These are phyloP conservation scores for Pestalotiopsis sp. DNA, from an alignment of 2,329 filamentous ascomycete species.

Conservation along the genomic window DNA sequence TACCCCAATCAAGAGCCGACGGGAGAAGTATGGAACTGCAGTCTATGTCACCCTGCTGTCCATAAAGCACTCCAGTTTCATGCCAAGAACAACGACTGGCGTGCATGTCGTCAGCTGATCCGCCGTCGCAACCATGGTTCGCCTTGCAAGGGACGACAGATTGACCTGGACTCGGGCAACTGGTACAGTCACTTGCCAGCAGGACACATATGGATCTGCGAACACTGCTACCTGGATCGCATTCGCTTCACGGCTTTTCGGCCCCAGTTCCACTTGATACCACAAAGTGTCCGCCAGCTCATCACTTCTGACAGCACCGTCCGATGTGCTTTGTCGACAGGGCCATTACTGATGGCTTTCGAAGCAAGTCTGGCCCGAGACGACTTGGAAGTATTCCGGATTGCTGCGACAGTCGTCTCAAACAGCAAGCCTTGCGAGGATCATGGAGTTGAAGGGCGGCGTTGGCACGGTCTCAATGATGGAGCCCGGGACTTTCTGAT, in stretches of 20 bases:
- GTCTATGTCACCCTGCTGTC: background rate
- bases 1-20: background rate
- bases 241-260: background rate
- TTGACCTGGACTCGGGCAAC: background rate
- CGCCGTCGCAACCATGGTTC: background rate
- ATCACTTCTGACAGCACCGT: background rate
- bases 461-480: conserved; percentile 4
- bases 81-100: background rate
- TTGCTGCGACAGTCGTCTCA: background rate
- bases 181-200: background rate
- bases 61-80: background rate
- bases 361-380: background rate
- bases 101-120: background rate
- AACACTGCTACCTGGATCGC: conserved; percentile 9
- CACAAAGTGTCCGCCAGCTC: background rate
- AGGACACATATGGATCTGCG: conserved; percentile 4
- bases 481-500: background rate
- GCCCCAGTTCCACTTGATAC: background rate
- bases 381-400: conserved; percentile 4
- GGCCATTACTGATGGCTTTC: conserved; percentile 2
- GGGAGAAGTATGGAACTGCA: background rate
- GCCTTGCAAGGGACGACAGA: background rate
- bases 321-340: background rate
- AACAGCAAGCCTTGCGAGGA: background rate
- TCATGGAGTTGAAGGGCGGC: background rate